These are phyloP conservation scores for Sclerotinia nivalis DNA, from an alignment of 2,329 filamentous ascomycete species.

Conservation along the genomic window DNA sequence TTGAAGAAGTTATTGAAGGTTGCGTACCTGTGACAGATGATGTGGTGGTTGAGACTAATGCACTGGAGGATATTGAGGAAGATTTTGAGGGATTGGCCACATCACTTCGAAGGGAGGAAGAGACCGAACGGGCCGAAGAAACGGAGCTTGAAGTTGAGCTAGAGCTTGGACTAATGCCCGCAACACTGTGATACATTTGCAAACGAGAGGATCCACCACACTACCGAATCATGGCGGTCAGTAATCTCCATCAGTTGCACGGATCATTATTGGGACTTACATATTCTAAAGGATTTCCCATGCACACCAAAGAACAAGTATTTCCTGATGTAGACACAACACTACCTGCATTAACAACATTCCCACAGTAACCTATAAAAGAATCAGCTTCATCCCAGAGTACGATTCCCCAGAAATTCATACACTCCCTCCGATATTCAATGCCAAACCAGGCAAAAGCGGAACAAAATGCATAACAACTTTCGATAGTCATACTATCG, in stretches of 20 bases:
- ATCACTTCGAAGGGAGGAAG: not conserved
- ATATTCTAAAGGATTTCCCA: constrained; percentile 9
- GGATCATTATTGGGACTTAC: not conserved
- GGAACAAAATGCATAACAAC: constrained; percentile 37
- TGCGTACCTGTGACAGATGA: not conserved
- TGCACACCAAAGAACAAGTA: constrained; percentile 9
- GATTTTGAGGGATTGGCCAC: not conserved
- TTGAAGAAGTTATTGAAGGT: not conserved
- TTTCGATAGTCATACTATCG: constrained; percentile 37
- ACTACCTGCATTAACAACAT: constrained; percentile 31
- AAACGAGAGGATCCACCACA: constrained; percentile 33
- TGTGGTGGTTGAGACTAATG: not conserved
- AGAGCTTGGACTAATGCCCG: constrained; percentile 7
- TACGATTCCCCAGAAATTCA: not conserved
- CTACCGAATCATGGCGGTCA: constrained; percentile 18
- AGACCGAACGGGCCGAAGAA: not conserved
- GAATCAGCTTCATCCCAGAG: not conserved
- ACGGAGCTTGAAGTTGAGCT: constrained; percentile 14
- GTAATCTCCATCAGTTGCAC: not conserved
- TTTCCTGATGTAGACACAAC: constrained; percentile 19
- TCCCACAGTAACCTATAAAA: constrained; percentile 36
- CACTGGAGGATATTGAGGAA: not conserved
- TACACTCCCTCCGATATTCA: constrained; percentile 42
- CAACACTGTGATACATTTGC: constrained; percentile 28
- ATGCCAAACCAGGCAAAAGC: constrained; percentile 39